phyloP scores from a whole-genome alignment of 2,329 filamentous ascomycete genomes.

The Pseudopyricularia cyperi region DNA sequence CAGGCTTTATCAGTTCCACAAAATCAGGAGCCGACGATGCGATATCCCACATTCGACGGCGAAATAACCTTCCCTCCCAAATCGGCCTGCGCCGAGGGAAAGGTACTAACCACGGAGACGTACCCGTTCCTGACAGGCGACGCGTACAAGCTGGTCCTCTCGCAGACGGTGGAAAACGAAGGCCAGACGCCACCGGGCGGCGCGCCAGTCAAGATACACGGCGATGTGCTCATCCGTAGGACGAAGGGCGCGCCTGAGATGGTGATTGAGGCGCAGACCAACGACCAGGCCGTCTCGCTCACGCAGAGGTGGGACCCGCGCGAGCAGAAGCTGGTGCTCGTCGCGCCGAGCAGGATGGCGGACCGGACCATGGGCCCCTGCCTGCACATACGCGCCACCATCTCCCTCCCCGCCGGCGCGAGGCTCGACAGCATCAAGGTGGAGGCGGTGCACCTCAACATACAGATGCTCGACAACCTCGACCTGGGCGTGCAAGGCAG shows the following conservation, averaged over 20 bases:
- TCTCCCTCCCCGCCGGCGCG: slow-evolving; percentile 26
- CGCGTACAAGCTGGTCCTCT: not conserved
- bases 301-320: slow-evolving; percentile 18
- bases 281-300: slow-evolving; percentile 26
- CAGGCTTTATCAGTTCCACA: no score
- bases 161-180: not conserved
- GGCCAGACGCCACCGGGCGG: slow-evolving; percentile 8
- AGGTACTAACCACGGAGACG: not conserved
- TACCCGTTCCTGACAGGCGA: not conserved
- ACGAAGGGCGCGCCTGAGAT: slow-evolving; percentile 21
- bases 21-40: slow-evolving; percentile 7
- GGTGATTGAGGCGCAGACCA: slow-evolving; percentile 30
- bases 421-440: slow-evolving; percentile 24
- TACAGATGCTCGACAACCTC: slow-evolving; percentile 26
- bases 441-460: slow-evolving; percentile 22
- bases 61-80: slow-evolving; percentile 8
- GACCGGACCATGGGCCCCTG: slow-evolving; percentile 22
- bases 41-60: slow-evolving; percentile 14
- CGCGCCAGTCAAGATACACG: slow-evolving; percentile 24
- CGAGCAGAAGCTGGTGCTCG: slow-evolving; percentile 24
- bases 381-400: slow-evolving; percentile 31
- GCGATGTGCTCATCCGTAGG: slow-evolving; percentile 30
- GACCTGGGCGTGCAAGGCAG: slow-evolving; percentile 17
- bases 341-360: slow-evolving; percentile 21
- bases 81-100: not conserved